These are phyloP conservation scores for Cyclocybe cylindracea DNA, from an alignment of 768 basidiomycete species.

Conservation along the genomic window DNA sequence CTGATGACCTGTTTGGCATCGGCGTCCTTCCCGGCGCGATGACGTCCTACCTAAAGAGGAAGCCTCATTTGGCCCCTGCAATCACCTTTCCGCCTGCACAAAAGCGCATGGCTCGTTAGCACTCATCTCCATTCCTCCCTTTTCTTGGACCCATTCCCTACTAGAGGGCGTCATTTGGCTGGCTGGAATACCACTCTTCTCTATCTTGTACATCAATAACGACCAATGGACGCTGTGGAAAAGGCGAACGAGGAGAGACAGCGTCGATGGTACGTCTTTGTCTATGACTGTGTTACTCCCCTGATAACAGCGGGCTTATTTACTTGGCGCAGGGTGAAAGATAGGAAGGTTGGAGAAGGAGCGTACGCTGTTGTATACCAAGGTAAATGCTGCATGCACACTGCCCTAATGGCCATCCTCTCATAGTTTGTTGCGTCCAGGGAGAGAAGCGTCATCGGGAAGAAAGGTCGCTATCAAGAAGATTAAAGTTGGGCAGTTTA, in stretches of 20 bases:
- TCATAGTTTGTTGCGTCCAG: conserved; percentile 35
- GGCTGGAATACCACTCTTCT: background rate
- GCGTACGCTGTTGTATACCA: conserved; percentile 95
- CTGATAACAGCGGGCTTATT: background rate
- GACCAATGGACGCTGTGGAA: conserved; percentile 80
- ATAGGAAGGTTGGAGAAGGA: conserved; percentile 86
- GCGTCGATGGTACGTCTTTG: conserved; percentile 23
- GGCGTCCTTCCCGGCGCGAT: too few relatives aligned
- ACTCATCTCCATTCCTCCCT: background rate
- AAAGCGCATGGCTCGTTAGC: conserved; percentile 11
- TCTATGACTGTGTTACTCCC: background rate
- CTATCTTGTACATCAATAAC: background rate
- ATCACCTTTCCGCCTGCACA: conserved; percentile 6
- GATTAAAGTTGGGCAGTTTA: conserved; percentile 95
- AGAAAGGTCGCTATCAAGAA: conserved; percentile 97
- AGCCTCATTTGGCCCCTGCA: background rate
- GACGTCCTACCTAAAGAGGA: background rate
- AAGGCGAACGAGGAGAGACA: conserved; percentile 74
- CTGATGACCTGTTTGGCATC: too few relatives aligned
- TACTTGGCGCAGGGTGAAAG: conserved; percentile 60
- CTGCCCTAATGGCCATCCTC: conserved; percentile 1
- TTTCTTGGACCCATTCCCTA: background rate
- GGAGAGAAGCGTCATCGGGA: conserved; percentile 71
- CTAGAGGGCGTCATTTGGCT: background rate
- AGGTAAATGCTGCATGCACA: conserved; percentile 50